Base-by-base conservation (phyloP, 768 basidiomycete species). In the Botryobasidium botryosum region DNA sequence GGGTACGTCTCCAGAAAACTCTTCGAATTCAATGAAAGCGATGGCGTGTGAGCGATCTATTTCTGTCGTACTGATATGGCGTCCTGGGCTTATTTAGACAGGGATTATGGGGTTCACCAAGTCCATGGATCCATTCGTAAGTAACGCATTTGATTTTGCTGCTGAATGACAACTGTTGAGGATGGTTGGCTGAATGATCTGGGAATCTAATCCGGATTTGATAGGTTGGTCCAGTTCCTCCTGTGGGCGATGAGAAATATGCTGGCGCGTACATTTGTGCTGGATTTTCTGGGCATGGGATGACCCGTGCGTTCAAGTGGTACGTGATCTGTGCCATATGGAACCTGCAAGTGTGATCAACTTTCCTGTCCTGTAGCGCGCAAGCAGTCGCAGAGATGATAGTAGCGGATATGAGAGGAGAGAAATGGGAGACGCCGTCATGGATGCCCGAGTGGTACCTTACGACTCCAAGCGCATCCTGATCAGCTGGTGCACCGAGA, bases 21-120 rank as follows among this genome's bases (percentile, higher is more conserved):
- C 29, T 21, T 31, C n/a, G 6, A 6, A 21, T 33, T 20, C 5
- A 8, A 7, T 25, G 15, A 27, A 24, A 13, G 20, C 31, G n/a
- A 23, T 20, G 15, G 10, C 20, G 35, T n/a, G 37, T 23, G 35
- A 38, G 10, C 17, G 27, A 27, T 6, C 25, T 21, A 42, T 26
- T 27, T 13, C 23, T n/a, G 36, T 32, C 43, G 18, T 18, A 8
- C n/a, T n/a, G n/a, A n/a, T n/a, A n/a, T n/a, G n/a, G n/a, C n/a
- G n/a, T n/a, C n/a, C n/a, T n/a, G n/a, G n/a, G n/a, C n/a, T n/a
- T n/a, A n/a, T n/a, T 7, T 51, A 85, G 85, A 82, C 79, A 1
- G 86, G 85, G 0, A 82, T 88, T 35, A 84, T 84, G 81, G 85
- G 74, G 0, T 81, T 63, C 52, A 79, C 83, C 0, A 63, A 61